phyloP scores from a whole-genome alignment of 2,329 filamentous ascomycete genomes.

The Colletotrichum caudatum region DNA sequence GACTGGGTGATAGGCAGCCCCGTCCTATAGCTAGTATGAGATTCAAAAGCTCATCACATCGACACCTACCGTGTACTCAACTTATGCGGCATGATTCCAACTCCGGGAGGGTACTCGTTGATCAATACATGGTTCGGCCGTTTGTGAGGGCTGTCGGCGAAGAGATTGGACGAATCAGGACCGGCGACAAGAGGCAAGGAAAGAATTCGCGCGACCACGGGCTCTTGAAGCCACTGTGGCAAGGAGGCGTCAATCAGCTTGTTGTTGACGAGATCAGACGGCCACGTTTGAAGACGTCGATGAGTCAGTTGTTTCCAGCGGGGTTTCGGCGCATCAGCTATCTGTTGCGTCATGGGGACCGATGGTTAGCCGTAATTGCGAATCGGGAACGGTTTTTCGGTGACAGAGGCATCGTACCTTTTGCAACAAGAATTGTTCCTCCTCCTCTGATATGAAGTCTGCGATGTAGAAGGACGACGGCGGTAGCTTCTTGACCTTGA shows the following conservation, averaged over 20 bases:
- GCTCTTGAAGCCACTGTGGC: slow-evolving; percentile 79
- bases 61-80: slow-evolving; percentile 50
- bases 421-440: slow-evolving; percentile 77
- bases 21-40: slow-evolving; percentile 68
- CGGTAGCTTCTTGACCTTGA: slow-evolving; percentile 68
- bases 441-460: slow-evolving; percentile 81
- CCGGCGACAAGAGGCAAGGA: slow-evolving; percentile 55
- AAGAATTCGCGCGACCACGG: slow-evolving; percentile 72
- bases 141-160: slow-evolving; percentile 75
- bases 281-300: slow-evolving; percentile 90
- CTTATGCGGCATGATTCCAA: slow-evolving; percentile 98
- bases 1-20: slow-evolving; percentile 84
- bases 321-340: slow-evolving; percentile 74
- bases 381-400: background rate
- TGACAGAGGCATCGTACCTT: slow-evolving; percentile 65
- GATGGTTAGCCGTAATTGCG: background rate
- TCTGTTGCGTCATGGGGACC: slow-evolving; percentile 56
- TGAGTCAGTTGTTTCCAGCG: slow-evolving; percentile 91
- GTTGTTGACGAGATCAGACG: slow-evolving; percentile 83
- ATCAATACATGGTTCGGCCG: slow-evolving; percentile 91
- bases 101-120: slow-evolving; percentile 88
- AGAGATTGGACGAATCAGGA: slow-evolving; percentile 57
- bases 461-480: slow-evolving; percentile 84
- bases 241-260: slow-evolving; percentile 80
- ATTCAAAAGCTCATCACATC: slow-evolving; percentile 27